Evolutionary conservation across 164 flowering plant genomes (phyloP), one percentile per base, ranked within the genome.

Genomic region (Umbellularia californica): DNA sequence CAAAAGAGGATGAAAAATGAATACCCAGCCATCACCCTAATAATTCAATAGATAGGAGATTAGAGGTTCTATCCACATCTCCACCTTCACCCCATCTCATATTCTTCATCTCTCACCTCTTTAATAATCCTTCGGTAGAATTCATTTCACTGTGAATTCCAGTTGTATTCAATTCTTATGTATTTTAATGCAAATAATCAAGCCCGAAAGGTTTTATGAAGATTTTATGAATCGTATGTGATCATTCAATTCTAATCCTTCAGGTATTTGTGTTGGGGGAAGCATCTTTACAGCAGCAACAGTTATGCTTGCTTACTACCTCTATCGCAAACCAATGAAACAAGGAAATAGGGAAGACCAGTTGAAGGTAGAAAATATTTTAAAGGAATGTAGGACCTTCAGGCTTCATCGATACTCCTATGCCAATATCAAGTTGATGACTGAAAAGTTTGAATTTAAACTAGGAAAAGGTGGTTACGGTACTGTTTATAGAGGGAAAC

Each of bases 381-480:
- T 70, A 22, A 58, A 52, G 63, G 72, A 51, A 4, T 70, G 25
- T 60, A 25, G 9, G 24, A 24, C n/a, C 35, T 60, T 41, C 23
- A 50, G 5, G 35, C 62, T 70, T 52, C 15, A 19, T 28, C 33
- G 72, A 2, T 70, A 70, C 41, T 70, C 72, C 7, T 51, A 70
- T 51, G 33, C 62, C 2, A 23, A 52, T 12, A 17, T 73, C 58
- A 73, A 73, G 69, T 23, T 12, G 20, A 73, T 73, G 69, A 50
- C 69, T 19, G 23, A 50, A 9, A 23, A 41, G 4, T 73, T 64
- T 14, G 50, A 63, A 5, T 28, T 2, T 3, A 33, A 73, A 51
- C 23, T 73, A 14, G 75, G 75, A 1, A 47, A 58, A 28, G 76
- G 76, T 15, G 76, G 76, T 22, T 74, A 28, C n/a, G 76, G 76